Percentiles rank a stretch among this genome's conserved stretches.
These are phyloP conservation scores for Boletellus ananiceps DNA, from an alignment of 768 basidiomycete species.

Conservation along the genomic window DNA sequence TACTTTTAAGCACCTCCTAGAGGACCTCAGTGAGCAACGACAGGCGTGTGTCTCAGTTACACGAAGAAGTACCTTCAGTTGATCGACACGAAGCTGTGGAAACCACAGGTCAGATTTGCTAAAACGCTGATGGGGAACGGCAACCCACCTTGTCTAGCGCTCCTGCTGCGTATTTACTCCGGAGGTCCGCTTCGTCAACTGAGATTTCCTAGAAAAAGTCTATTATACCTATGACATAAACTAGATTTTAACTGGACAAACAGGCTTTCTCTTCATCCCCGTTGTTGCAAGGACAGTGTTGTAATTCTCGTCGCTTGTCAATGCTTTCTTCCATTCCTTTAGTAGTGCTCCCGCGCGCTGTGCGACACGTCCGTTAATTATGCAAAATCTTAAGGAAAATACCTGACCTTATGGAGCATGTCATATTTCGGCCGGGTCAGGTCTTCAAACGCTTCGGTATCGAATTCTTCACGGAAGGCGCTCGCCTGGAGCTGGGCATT, in stretches of 20 bases:
- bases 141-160: constrained; percentile 59
- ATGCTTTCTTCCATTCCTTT: constrained; percentile 62
- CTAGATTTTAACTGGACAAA: constrained; percentile 32
- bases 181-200: constrained; percentile 70
- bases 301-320: constrained; percentile 63
- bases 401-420: constrained; percentile 70
- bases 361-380: not conserved
- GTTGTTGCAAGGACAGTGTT: constrained; percentile 42
- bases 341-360: constrained; percentile 69
- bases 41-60: not conserved
- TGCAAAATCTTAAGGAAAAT: not conserved
- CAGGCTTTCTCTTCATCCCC: constrained; percentile 70
- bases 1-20: constrained; percentile 72
- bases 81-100: constrained; percentile 66
- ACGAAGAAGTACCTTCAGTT: constrained; percentile 57
- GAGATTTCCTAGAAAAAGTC: constrained; percentile 46
- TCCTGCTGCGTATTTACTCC: constrained; percentile 57
- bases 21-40: not conserved
- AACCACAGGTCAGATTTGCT: constrained; percentile 7
- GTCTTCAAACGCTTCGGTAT: constrained; percentile 75
- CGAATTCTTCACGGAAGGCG: constrained; percentile 88
- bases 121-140: not conserved
- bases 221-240: not conserved
- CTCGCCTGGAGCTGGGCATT: constrained; percentile 88
- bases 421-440: constrained; percentile 72